Conservation (phyloP, 768 basidiomycete species). For the Lentinula boryana region DNA sequence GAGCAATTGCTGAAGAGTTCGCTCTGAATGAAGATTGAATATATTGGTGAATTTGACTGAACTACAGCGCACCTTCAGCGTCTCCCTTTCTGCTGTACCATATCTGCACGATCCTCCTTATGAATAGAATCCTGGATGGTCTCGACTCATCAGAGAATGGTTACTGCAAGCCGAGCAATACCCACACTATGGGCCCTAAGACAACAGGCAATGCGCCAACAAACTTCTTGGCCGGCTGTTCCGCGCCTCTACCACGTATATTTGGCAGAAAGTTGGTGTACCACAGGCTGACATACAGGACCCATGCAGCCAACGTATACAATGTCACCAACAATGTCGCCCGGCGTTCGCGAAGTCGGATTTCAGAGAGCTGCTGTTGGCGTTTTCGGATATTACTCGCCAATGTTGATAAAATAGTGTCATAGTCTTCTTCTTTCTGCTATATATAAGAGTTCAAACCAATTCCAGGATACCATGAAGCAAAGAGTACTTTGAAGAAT, state of each 20-base stretch:
- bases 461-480: not conserved
- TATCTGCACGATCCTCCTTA: slow-evolving; percentile 73
- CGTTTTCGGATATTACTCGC: slow-evolving; percentile 67
- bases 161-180: slow-evolving; percentile 11
- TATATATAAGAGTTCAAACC: slow-evolving; percentile 14
- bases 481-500: slow-evolving; percentile 22
- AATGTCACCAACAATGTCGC: slow-evolving; percentile 72
- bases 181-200: slow-evolving; percentile 75
- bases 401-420: slow-evolving; percentile 62
- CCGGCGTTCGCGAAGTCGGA: slow-evolving; percentile 79
- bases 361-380: slow-evolving; percentile 70
- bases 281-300: slow-evolving; percentile 68
- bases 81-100: slow-evolving; percentile 81
- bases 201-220: slow-evolving; percentile 53
- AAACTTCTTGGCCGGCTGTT: slow-evolving; percentile 31
- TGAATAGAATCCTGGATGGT: slow-evolving; percentile 57
- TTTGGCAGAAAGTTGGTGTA: slow-evolving; percentile 54
- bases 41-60: not conserved
- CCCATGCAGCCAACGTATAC: slow-evolving; percentile 73
- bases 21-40: slow-evolving; percentile 45
- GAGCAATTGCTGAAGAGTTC: slow-evolving; percentile 63
- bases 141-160: not conserved
- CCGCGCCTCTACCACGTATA: slow-evolving; percentile 23
- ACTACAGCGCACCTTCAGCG: slow-evolving; percentile 59
- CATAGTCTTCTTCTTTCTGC: slow-evolving; percentile 69